These are phyloP conservation scores for Scedosporium aurantiacum DNA, from an alignment of 2,329 filamentous ascomycete genomes.

Conservation along the genomic window DNA sequence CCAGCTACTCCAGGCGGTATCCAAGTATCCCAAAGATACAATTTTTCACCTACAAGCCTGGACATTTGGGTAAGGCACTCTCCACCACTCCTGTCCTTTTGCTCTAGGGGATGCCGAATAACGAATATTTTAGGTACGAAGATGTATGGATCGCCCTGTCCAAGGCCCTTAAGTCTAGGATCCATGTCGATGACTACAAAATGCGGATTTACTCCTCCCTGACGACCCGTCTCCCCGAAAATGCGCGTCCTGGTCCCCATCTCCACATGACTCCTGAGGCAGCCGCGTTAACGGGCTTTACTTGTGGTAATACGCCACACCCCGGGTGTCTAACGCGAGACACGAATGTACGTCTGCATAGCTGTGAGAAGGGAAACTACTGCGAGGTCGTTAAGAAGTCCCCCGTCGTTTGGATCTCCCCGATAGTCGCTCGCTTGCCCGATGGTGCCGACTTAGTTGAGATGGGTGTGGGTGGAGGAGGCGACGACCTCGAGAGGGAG, in stretches of 20 bases:
- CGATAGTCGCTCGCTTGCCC: slow-evolving; percentile 56
- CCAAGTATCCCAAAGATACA: slow-evolving; percentile 58
- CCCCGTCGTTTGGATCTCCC: slow-evolving; percentile 63
- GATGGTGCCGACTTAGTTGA: slow-evolving; percentile 58
- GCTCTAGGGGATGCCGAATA: neutral
- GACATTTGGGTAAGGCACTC: slow-evolving; percentile 51
- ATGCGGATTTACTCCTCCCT: slow-evolving; percentile 60
- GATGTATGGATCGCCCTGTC: slow-evolving; percentile 81
- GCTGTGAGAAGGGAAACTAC: slow-evolving; percentile 65
- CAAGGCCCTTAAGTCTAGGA: slow-evolving; percentile 53
- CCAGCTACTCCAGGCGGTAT: slow-evolving; percentile 61
- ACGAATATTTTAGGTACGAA: slow-evolving; percentile 52
- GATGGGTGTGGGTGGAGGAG: slow-evolving; percentile 67
- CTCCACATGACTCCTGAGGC: slow-evolving; percentile 44
- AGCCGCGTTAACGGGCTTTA: slow-evolving; percentile 59
- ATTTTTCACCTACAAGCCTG: slow-evolving; percentile 77
- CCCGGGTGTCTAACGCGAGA: slow-evolving; percentile 62
- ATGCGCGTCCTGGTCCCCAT: neutral
- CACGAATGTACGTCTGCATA: slow-evolving; percentile 59
- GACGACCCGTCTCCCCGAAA: slow-evolving; percentile 19
- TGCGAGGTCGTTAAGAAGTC: slow-evolving; percentile 37
- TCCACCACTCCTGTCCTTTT: neutral
- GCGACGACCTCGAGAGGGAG: slow-evolving; percentile 59
- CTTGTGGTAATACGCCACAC: slow-evolving; percentile 59
- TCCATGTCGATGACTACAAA: slow-evolving; percentile 80